Percentiles rank a stretch among this genome's conserved stretches.
Evolutionary conservation across 139 green algal genomes (phyloP).

Genomic region (Closterium sp.): DNA sequence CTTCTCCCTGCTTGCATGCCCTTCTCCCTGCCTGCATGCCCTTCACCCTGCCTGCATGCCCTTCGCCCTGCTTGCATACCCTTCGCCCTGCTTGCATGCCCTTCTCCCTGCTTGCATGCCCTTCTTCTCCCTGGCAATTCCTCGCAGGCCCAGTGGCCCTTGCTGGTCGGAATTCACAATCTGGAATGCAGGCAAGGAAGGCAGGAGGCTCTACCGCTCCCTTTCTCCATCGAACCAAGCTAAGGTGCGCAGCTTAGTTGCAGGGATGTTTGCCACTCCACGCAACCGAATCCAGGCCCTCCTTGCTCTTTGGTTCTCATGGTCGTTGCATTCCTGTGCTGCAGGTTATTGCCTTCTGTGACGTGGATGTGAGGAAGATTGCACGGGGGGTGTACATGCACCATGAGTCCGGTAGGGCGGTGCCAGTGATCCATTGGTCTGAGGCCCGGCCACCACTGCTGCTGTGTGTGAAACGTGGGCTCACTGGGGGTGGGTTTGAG

Average conservation of each 20-base stretch:
- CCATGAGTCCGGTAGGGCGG: not conserved
- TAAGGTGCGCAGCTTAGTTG: too few relatives aligned
- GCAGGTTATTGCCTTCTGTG: not conserved
- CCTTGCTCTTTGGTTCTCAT: too few relatives aligned
- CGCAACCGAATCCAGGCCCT: too few relatives aligned
- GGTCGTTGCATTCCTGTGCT: not conserved
- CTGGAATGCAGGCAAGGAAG: not conserved
- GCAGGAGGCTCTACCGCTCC: not conserved
- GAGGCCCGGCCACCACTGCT: not conserved
- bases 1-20: too few relatives aligned
- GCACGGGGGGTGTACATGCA: not conserved
- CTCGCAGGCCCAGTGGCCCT: not conserved
- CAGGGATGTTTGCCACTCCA: too few relatives aligned
- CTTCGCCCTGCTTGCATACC: too few relatives aligned
- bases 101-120: too few relatives aligned
- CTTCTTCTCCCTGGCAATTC: not conserved
- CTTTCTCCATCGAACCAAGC: not conserved
- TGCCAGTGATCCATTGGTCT: not conserved
- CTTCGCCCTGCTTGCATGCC: too few relatives aligned
- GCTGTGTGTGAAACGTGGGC: not conserved
- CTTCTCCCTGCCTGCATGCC: too few relatives aligned
- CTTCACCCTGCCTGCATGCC: too few relatives aligned
- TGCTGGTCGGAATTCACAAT: not conserved
- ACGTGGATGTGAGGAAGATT: not conserved
- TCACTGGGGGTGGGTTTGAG: not conserved